Percentiles rank a stretch among this genome's conserved stretches.
Evolutionary conservation across 2,329 filamentous ascomycete genomes (phyloP).

Genomic region (Paramyrothecium roridum): DNA sequence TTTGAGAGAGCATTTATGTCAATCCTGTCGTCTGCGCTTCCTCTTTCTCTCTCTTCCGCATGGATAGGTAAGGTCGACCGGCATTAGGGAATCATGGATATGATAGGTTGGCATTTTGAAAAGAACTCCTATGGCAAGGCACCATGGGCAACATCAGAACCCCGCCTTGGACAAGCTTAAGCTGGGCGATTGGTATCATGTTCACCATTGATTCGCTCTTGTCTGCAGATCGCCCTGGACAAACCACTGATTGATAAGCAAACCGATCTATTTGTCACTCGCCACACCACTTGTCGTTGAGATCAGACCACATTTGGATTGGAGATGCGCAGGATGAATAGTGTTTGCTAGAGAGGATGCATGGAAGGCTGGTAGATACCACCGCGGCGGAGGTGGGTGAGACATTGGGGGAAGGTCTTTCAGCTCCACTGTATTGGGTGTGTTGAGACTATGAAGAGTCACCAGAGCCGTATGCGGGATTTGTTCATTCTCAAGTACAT

Average conservation of each 20-base stretch:
- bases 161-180: slow-evolving; percentile 38
- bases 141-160: slow-evolving; percentile 40
- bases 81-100: slow-evolving; percentile 34
- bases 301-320: not conserved
- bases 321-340: too few species aligned
- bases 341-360: not conserved
- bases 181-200: slow-evolving; percentile 43
- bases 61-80: slow-evolving; percentile 36
- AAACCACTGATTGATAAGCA: slow-evolving; percentile 27
- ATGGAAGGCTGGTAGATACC: not conserved
- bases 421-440: not conserved
- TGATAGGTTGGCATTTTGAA: too few species aligned
- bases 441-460: not conserved
- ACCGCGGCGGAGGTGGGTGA: not conserved
- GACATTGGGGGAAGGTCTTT: not conserved
- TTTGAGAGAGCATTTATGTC: too few species aligned
- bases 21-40: too few species aligned
- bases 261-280: slow-evolving; percentile 26
- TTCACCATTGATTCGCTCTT: slow-evolving; percentile 40
- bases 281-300: slow-evolving; percentile 10
- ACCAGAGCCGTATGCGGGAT: not conserved
- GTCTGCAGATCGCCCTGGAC: slow-evolving; percentile 38
- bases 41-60: too few species aligned
- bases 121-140: slow-evolving; percentile 32
- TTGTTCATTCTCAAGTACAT: not conserved